Conservation (phyloP, 805 yeast species). For the Vanderwaltozyma yarrowii region DNA sequence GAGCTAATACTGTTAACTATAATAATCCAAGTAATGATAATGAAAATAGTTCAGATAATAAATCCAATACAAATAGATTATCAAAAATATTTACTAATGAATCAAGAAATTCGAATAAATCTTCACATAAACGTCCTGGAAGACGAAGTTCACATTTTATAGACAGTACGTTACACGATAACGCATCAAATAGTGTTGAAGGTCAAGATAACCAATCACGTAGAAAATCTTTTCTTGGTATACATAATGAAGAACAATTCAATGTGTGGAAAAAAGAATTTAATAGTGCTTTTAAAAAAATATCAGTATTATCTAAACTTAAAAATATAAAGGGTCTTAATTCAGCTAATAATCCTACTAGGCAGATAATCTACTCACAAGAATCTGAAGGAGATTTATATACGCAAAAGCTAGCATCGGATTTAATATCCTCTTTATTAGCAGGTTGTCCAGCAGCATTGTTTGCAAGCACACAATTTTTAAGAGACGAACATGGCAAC, state of each 20-base stretch:
- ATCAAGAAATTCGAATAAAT: neutral
- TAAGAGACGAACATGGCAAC: constrained; percentile 64
- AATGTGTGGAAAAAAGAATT: constrained; percentile 23
- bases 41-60: neutral
- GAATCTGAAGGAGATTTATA: constrained; percentile 10
- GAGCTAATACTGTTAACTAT: neutral
- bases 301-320: constrained; percentile 13
- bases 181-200: neutral
- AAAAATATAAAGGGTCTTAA: constrained; percentile 5
- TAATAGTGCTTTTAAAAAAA: constrained; percentile 18
- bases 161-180: neutral
- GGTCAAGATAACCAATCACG: neutral
- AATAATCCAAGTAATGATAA: neutral
- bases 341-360: constrained; percentile 1
- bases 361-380: constrained; percentile 1
- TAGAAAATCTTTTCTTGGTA: neutral
- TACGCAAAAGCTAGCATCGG: constrained; percentile 29
- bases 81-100: neutral
- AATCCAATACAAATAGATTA: neutral
- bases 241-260: neutral
- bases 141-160: neutral
- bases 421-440: constrained; percentile 42
- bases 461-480: constrained; percentile 62
- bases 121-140: neutral
- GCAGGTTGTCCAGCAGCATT: constrained; percentile 68